Base-by-base conservation (phyloP, 257 asterid genomes). In the Rauvolfia tetraphylla region DNA sequence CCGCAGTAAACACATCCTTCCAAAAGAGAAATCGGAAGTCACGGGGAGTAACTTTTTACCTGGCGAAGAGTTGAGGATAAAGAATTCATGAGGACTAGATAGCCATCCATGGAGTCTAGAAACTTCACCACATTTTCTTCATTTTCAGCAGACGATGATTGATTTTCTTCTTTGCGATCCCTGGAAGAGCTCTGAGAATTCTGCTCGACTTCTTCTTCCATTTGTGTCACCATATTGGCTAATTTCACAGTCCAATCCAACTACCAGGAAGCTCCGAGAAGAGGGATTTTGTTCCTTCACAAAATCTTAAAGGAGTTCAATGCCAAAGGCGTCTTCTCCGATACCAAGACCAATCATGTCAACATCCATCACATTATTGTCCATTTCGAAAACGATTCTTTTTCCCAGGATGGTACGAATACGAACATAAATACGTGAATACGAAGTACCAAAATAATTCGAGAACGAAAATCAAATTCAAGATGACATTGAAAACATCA, bases 11-110 rank as follows among this genome's bases (percentile, higher is more conserved):
- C 44, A 4, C 2, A 11, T 71, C 29, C 49, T 49, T 58, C 3
- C 38, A 51, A 61, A 27, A 5, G 31, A 25, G 31, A 46, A 48
- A 58, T 3, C 36, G 38, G 13, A 63, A 11, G 72, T 77, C n/a
- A n/a, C n/a, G 74, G 44, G 63, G 54, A 59, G 25, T 3, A 23
- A 57, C 42, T 27, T 29, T 71, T 54, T 78, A 92, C 98, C 98
- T 92, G 91, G 73, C 98, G 96, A 83, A 95, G 97, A 48, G 92
- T 77, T 61, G 99, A 88, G 74, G 93, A 88, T 62, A 92, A 65
- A 48, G 92, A 84, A 84, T 90, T 87, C 86, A 87, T 81, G 5
- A 89, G 92, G 76, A 51, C 79, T 31, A 95, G 85, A 81, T 92
- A 92, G 76, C 62, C 71, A 79, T 95, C 98, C 87, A 76, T 76